These are phyloP conservation scores for Pestalotiopsis sp. DNA, from an alignment of 2,329 filamentous ascomycete genomes.

Conservation along the genomic window DNA sequence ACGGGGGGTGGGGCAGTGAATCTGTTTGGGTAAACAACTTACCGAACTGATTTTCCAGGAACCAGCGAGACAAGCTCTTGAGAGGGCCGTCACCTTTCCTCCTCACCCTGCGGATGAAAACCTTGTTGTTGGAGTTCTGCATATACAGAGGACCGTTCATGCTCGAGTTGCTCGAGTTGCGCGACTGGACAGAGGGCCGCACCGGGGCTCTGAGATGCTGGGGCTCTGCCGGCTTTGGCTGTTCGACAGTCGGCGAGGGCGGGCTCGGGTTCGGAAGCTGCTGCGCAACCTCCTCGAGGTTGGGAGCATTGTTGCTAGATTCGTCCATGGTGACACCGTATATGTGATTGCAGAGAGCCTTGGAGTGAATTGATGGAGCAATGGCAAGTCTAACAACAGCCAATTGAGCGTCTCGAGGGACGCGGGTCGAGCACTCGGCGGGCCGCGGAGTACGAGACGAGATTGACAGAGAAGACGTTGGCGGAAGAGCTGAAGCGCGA, in stretches of 20 bases:
- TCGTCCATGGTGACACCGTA: conserved; percentile 2
- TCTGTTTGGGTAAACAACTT: conserved; percentile 33
- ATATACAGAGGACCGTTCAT: conserved; percentile 60
- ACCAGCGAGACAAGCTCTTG: conserved; percentile 64
- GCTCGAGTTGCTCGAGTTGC: conserved; percentile 17
- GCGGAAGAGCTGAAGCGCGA: not conserved
- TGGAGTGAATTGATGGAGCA: conserved; percentile 1
- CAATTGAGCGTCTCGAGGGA: not conserved
- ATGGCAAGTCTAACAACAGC: not conserved
- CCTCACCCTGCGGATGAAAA: conserved; percentile 58
- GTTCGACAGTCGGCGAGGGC: conserved; percentile 1
- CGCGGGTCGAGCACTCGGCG: not conserved
- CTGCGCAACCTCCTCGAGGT: conserved; percentile 5
- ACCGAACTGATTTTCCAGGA: conserved; percentile 82
- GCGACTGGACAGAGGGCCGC: conserved; percentile 1
- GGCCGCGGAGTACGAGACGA: not conserved
- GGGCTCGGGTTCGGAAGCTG: conserved; percentile 2
- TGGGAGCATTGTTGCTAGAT: conserved; percentile 3
- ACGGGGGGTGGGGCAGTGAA: not conserved
- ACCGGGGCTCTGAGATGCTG: not conserved
- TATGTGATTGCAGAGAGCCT: not conserved
- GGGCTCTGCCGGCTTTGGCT: not conserved
- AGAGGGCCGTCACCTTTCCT: conserved; percentile 62
- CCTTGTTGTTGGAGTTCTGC: conserved; percentile 53
- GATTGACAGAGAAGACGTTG: not conserved